Percentiles rank a stretch among this genome's conserved stretches.
phyloP scores from a whole-genome alignment of 768 basidiomycete genomes.

The Trametes cinnabarina region DNA sequence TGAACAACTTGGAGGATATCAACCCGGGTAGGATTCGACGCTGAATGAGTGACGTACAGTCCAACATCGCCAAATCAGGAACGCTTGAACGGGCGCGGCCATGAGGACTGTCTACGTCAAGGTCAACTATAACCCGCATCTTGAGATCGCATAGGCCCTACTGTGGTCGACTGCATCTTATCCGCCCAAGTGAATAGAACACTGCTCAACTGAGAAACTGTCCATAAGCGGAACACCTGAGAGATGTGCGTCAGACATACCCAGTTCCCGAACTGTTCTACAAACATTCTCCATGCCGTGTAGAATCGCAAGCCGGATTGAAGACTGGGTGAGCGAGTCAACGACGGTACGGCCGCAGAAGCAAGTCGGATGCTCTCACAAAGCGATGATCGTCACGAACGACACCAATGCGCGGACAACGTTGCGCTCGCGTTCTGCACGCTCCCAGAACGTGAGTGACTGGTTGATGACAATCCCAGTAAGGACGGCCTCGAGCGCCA shows the following conservation, averaged over 20 bases:
- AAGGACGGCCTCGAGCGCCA: conserved; percentile 25
- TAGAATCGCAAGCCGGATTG: conserved; percentile 25
- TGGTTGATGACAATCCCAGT: conserved; percentile 27
- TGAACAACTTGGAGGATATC: conserved; percentile 10
- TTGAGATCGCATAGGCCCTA: background rate
- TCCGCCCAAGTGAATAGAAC: conserved; percentile 21
- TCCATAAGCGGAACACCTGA: no score
- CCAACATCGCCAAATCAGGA: conserved; percentile 32
- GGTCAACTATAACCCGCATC: background rate
- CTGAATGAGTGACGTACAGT: conserved; percentile 12
- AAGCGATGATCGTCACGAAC: conserved; percentile 23
- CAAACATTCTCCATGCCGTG: conserved; percentile 23
- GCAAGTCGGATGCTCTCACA: conserved; percentile 24
- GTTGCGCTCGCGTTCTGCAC: conserved; percentile 16
- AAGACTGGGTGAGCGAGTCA: conserved; percentile 12
- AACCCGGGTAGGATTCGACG: background rate
- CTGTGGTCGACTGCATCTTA: conserved; percentile 19
- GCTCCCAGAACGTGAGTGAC: conserved; percentile 24
- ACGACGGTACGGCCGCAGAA: no score
- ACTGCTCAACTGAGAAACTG: conserved; percentile 3
- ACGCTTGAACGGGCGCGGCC: conserved; percentile 29
- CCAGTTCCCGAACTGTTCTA: conserved; percentile 28
- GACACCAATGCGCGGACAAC: conserved; percentile 22
- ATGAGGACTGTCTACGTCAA: conserved; percentile 21
- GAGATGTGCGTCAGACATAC: no score